Conservation (phyloP, 2,329 filamentous ascomycete genomes). For the Aspergillus pseudotamarii region DNA sequence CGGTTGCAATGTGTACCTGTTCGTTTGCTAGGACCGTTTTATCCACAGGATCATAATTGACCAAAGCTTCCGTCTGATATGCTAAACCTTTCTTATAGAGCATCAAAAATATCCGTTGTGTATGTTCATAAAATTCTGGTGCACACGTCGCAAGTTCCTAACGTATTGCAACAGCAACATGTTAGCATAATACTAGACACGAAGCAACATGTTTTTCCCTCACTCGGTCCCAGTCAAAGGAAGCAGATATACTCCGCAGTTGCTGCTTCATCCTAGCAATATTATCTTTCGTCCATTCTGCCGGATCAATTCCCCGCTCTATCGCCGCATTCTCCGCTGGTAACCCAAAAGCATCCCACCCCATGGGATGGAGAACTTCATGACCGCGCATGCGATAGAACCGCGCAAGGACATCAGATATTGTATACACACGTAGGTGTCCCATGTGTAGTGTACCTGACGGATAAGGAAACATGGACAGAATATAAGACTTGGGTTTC, state of each 20-base stretch:
- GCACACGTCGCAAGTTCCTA: constrained; percentile 85
- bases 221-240: constrained; percentile 82
- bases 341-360: constrained; percentile 90
- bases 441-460: constrained; percentile 85
- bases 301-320: constrained; percentile 76
- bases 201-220: constrained; percentile 35
- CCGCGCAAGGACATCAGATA: constrained; percentile 81
- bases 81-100: constrained; percentile 74
- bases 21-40: constrained; percentile 90
- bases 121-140: constrained; percentile 85
- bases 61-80: constrained; percentile 79
- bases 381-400: constrained; percentile 74
- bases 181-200: constrained; percentile 12
- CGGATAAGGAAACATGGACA: constrained; percentile 93
- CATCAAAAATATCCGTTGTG: constrained; percentile 80
- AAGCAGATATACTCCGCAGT: constrained; percentile 74
- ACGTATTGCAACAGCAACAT: constrained; percentile 10
- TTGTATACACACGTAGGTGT: constrained; percentile 85
- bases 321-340: constrained; percentile 91
- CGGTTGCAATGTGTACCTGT: constrained; percentile 52
- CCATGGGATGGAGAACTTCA: constrained; percentile 83
- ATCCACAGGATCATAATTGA: constrained; percentile 90
- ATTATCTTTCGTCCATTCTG: constrained; percentile 76
- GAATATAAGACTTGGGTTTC: constrained; percentile 63
- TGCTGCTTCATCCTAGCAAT: constrained; percentile 85